A percentile compares a stretch with the other conserved stretches of the same genome.
phyloP scores from a whole-genome alignment of 176 grass and related monocot species.

The Miscanthus lutarioriparius region DNA sequence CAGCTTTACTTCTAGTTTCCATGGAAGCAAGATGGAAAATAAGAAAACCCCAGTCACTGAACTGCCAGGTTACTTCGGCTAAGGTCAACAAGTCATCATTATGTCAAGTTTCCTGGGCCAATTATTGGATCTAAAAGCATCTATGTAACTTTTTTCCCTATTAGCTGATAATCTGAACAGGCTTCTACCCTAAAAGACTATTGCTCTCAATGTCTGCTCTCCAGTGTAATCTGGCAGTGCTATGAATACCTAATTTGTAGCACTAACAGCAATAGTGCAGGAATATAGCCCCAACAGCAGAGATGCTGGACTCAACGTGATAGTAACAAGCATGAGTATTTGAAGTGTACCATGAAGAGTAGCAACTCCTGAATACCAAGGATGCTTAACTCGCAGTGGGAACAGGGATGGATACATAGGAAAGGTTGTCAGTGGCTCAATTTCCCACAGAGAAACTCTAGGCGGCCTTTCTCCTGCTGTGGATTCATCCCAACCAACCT shows the following conservation, averaged over 20 bases:
- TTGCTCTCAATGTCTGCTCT: not conserved
- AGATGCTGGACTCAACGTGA: not conserved
- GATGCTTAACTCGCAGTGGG: constrained; percentile 85
- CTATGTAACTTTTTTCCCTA: not conserved
- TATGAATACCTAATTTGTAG: not conserved
- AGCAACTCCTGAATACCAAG: constrained; percentile 92
- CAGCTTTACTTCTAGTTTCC: not conserved
- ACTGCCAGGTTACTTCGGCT: not conserved
- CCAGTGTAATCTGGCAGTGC: not conserved
- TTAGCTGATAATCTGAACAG: not conserved
- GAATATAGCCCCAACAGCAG: not conserved
- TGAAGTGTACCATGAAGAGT: constrained; percentile 67
- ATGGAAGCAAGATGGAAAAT: not conserved
- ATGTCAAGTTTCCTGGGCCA: not conserved
- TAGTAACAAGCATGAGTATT: constrained; percentile 31
- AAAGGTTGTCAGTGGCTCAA: constrained; percentile 93
- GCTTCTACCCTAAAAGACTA: constrained; percentile 4
- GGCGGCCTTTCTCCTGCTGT: constrained; percentile 88
- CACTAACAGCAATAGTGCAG: not conserved
- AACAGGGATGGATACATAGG: constrained; percentile 98
- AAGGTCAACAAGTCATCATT: not conserved
- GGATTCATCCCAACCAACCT: constrained; percentile 99
- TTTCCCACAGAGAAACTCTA: constrained; percentile 98
- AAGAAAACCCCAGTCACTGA: not conserved
- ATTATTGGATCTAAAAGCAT: not conserved